Base-by-base conservation (phyloP, 2,329 filamentous ascomycete genomes). In the Aspergillus puulaauensis region DNA sequence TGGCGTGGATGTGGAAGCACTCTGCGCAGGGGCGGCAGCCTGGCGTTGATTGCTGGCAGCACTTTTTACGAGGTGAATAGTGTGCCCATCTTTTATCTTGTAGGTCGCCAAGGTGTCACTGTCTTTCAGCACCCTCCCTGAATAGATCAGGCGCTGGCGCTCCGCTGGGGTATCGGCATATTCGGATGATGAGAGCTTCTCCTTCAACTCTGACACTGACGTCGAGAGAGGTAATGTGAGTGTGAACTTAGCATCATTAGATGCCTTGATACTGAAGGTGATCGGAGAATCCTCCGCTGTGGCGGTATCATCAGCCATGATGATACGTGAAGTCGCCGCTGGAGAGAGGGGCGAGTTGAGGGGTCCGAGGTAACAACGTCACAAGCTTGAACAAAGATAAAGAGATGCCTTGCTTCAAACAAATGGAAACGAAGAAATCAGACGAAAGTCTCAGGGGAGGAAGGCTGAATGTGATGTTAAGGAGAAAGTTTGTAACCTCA, bases 241-340 rank as follows among this genome's bases (percentile, higher is more conserved):
- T 52, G 85, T 87, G 72, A 91, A 93, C 75, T 90, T 91, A 73
- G 85, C 87, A 72, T 97, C 93, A 68, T 88, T 89, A n/a, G 91
- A 93, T n/a, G 91, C 90, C 82, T 98, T 99, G 77, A 99, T 88
- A 79, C 92, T 95, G 85, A 99, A 98, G 75, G 90, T 96, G 79
- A 99, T 80, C 69, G 93, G 87, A 69, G 87, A 79, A 70, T 93
- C 90, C 68, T 86, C 83, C 56, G 80, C 74, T 69, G 79, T 51
- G 59, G 70, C 61, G 57, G 66, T 70, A 55, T 76, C 73, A 59
- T 77, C 75, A 59, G 75, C 74, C 75, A 77, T 77, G 67, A 63
- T 70, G 59, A 62, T 59, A 62, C 43, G 61, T 60, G 56, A 54
- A 52, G 47, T 56, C 49, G 46, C 50, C 39, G 58, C 56, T 24